Evolutionary conservation across 495 filamentous ascomycete genomes (phyloP).

Genomic region (Astrocystis sublimbata): DNA sequence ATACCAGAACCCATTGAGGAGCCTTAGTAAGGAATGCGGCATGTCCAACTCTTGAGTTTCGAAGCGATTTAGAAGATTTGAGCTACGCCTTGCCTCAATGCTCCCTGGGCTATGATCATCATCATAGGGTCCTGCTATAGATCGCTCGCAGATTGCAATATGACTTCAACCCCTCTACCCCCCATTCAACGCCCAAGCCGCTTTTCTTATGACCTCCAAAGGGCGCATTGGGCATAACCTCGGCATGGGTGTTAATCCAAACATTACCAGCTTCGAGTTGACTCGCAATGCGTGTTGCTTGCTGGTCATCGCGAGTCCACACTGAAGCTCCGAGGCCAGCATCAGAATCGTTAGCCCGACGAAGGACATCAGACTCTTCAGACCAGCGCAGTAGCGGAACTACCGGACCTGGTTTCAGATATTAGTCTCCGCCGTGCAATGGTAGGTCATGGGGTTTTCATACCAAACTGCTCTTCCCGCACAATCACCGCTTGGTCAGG

Average conservation of each 20-base stretch:
- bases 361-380: slow-evolving; percentile 56
- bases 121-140: slow-evolving; percentile 5
- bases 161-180: slow-evolving; percentile 46
- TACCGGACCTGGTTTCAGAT: slow-evolving; percentile 47
- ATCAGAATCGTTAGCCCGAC: slow-evolving; percentile 51
- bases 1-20: too few species aligned
- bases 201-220: slow-evolving; percentile 60
- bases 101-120: too few species aligned
- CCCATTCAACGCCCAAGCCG: slow-evolving; percentile 57
- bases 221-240: slow-evolving; percentile 38
- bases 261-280: slow-evolving; percentile 54
- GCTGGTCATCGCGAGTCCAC: slow-evolving; percentile 49
- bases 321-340: slow-evolving; percentile 58
- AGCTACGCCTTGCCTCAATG: too few species aligned
- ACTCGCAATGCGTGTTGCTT: slow-evolving; percentile 49
- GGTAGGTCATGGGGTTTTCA: too few species aligned
- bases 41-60: too few species aligned
- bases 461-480: slow-evolving; percentile 48
- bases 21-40: too few species aligned
- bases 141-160: slow-evolving; percentile 53
- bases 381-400: slow-evolving; percentile 56
- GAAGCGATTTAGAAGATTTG: too few species aligned
- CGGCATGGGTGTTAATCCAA: slow-evolving; percentile 51
- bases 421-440: too few species aligned
- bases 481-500: slow-evolving; percentile 53